phyloP scores from a whole-genome alignment of 1,284 basidiomycete genomes.

The Sporisorium iseilematis-ciliati region DNA sequence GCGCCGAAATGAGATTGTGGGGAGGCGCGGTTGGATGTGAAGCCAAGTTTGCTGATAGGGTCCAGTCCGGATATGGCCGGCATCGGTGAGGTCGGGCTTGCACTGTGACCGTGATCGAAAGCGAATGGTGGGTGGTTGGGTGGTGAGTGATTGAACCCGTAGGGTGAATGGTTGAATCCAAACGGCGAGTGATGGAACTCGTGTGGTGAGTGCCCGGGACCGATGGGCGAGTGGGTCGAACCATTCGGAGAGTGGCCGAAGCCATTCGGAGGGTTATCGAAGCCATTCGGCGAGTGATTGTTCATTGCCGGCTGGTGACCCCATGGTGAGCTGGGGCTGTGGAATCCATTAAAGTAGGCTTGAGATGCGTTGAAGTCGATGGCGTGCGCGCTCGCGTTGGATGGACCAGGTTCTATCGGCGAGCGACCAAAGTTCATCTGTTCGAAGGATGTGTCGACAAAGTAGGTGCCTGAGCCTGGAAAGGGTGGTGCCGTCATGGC shows the following conservation, averaged over 20 bases:
- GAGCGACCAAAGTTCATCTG: conserved; percentile 8
- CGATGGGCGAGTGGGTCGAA: no score
- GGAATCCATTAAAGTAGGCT: conserved; percentile 10
- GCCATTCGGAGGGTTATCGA: no score
- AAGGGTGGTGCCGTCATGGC: conserved; percentile 3
- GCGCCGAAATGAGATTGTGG: neutral
- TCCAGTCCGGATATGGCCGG: conserved; percentile 22
- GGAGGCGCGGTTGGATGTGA: conserved; percentile 17
- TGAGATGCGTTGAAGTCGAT: conserved; percentile 27
- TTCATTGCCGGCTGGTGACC: no score
- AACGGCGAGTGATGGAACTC: no score
- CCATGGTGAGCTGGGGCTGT: neutral
- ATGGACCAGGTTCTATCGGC: neutral
- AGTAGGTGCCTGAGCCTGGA: neutral
- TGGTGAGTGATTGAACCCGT: neutral
- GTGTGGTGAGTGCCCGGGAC: no score
- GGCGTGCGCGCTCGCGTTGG: neutral
- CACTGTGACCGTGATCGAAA: neutral
- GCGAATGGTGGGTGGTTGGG: no score
- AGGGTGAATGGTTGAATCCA: neutral
- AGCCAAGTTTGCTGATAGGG: conserved; percentile 37
- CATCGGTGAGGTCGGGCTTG: conserved; percentile 3
- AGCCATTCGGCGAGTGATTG: neutral
- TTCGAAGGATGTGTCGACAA: conserved; percentile 3
- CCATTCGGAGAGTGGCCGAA: neutral